These are phyloP conservation scores for Alternaria infectoria DNA, from an alignment of 2,329 filamentous ascomycete genomes.

Conservation along the genomic window DNA sequence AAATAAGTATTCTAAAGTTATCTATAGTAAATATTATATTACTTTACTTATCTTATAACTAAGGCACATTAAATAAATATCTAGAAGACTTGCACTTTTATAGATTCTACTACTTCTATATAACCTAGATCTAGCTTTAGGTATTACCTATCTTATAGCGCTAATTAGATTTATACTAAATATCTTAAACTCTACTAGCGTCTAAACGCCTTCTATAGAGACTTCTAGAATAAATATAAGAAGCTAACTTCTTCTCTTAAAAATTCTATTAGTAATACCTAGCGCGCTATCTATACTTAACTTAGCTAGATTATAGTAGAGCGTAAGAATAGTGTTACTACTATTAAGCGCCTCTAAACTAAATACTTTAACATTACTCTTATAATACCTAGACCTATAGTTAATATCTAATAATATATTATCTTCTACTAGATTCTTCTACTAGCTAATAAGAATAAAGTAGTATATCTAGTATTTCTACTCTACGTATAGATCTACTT, in stretches of 20 bases:
- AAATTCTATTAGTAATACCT: slow-evolving; percentile 34
- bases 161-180: slow-evolving; percentile 42
- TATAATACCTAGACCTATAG: slow-evolving; percentile 30
- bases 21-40: too few relatives aligned
- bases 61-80: too few relatives aligned
- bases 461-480: too few relatives aligned
- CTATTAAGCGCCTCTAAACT: slow-evolving; percentile 36
- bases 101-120: too few relatives aligned
- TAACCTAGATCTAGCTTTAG: too few relatives aligned
- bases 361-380: slow-evolving; percentile 35
- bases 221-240: slow-evolving; percentile 35
- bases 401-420: slow-evolving; percentile 46
- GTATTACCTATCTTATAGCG: slow-evolving; percentile 1
- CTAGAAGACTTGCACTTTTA: too few relatives aligned
- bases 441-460: slow-evolving; percentile 34
- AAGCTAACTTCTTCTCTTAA: slow-evolving; percentile 34
- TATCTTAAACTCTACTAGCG: slow-evolving; percentile 45
- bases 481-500: too few relatives aligned
- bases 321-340: slow-evolving; percentile 30
- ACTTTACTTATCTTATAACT: too few relatives aligned
- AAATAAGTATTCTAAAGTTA: too few relatives aligned
- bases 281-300: slow-evolving; percentile 37
- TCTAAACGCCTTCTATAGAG: slow-evolving; percentile 44
- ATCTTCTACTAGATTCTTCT: slow-evolving; percentile 38
- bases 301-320: slow-evolving; percentile 44